A percentile compares a stretch with the other conserved stretches of the same genome.
These are phyloP conservation scores for Colletotrichum spinosum DNA, from an alignment of 2,329 filamentous ascomycete genomes.

Conservation along the genomic window DNA sequence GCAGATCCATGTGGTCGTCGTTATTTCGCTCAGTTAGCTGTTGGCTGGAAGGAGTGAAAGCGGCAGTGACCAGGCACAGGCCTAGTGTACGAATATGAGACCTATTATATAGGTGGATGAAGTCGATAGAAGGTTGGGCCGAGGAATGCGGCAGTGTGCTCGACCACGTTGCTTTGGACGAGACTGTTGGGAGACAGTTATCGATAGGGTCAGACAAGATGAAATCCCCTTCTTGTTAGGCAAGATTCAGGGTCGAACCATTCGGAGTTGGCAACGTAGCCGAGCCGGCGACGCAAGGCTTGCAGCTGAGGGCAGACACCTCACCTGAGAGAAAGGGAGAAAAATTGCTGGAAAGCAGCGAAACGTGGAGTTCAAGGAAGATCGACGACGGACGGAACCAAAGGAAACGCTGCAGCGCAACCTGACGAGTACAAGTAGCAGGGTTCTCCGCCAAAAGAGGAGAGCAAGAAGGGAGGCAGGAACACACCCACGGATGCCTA, in stretches of 20 bases:
- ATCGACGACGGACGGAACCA: conserved; percentile 17
- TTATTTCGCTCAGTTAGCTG: conserved; percentile 34
- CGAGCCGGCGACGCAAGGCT: conserved; percentile 13
- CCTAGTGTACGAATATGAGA: background rate
- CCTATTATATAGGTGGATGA: background rate
- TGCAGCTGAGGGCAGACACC: conserved; percentile 2
- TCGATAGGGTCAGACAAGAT: conserved; percentile 23
- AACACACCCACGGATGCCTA: conserved; percentile 8
- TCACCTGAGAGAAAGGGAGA: background rate
- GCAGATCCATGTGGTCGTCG: conserved; percentile 29
- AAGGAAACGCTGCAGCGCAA: conserved; percentile 6
- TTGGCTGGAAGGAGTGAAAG: too few relatives aligned
- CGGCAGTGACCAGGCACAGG: too few relatives aligned
- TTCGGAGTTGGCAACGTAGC: background rate
- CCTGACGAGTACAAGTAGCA: conserved; percentile 13
- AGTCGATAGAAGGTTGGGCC: conserved; percentile 30
- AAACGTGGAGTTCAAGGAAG: conserved; percentile 23
- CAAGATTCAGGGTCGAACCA: background rate
- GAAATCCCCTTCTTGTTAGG: background rate
- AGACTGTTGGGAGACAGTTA: conserved; percentile 1
- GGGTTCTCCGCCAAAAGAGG: conserved; percentile 36
- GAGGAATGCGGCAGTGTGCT: conserved; percentile 20
- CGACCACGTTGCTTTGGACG: conserved; percentile 18
- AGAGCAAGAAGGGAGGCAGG: conserved; percentile 33
- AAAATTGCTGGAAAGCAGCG: conserved; percentile 14